These are phyloP conservation scores for Rhizopogon parksii DNA, from an alignment of 1,284 basidiomycete genomes.

Conservation along the genomic window DNA sequence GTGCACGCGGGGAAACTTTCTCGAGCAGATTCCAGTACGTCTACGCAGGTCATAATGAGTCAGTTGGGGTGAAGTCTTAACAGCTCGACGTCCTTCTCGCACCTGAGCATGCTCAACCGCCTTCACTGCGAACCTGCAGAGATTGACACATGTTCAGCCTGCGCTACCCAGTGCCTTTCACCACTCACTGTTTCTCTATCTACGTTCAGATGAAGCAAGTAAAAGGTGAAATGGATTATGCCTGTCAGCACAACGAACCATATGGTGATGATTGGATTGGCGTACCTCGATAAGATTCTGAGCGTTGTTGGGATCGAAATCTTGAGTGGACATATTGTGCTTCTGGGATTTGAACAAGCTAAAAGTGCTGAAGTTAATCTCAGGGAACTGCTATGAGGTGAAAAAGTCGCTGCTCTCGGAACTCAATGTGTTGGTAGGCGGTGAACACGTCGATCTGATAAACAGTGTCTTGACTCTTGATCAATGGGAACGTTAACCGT, in stretches of 20 bases:
- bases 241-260: neutral
- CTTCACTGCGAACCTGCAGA: slow-evolving; percentile 84
- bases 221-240: neutral
- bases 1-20: slow-evolving; percentile 69
- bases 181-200: slow-evolving; percentile 92
- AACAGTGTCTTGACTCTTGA: neutral
- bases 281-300: slow-evolving; percentile 83
- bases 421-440: slow-evolving; percentile 35
- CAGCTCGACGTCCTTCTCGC: slow-evolving; percentile 16
- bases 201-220: slow-evolving; percentile 26
- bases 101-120: slow-evolving; percentile 95
- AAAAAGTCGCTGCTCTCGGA: slow-evolving; percentile 54
- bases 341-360: slow-evolving; percentile 5
- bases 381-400: neutral
- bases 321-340: slow-evolving; percentile 29
- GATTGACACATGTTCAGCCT: slow-evolving; percentile 13
- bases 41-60: slow-evolving; percentile 36
- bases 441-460: slow-evolving; percentile 2
- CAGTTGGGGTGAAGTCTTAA: slow-evolving; percentile 1
- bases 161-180: slow-evolving; percentile 1
- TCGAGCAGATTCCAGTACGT: slow-evolving; percentile 95
- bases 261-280: slow-evolving; percentile 3
- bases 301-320: slow-evolving; percentile 80
- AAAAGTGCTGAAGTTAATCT: slow-evolving; percentile 1
- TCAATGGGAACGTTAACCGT: neutral